Evolutionary conservation across 2,329 filamentous ascomycete species (phyloP), one percentile per base, ranked within the genome.

Genomic region (Berkeleyomyces rouxiae): DNA sequence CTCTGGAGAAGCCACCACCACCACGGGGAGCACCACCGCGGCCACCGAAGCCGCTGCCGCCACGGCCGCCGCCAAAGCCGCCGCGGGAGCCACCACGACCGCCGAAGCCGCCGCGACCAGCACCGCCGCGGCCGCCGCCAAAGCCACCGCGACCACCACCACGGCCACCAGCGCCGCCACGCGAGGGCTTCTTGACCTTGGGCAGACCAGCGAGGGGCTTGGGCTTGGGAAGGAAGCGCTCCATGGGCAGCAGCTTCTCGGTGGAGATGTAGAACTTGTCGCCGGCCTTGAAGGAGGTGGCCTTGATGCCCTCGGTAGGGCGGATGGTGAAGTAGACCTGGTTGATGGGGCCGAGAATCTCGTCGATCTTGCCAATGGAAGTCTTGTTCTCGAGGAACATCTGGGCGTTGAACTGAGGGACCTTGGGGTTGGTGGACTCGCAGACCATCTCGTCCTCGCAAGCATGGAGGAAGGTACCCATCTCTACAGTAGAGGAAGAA

Each of bases 361-460:
- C 93, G 77, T 99, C 93, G 72, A 99, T 88, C 78, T 97, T 97
- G 74, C 93, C 93, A 74, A 99, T 84, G 66, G 87, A 80, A 55
- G 88, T 92, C 86, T 97, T 99, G 81, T 97, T 99, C 82, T 97
- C 92, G 70, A 97, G 86, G 78, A 93, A 99, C 75, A 99, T 95
- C 68, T 90, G 90, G 66, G 93, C 93, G 79, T 96, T 97, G 86
- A 99, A 99, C 79, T 95, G 95, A 66, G 93, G 93, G 67, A 99
- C 87, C 78, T 97, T 97, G 70, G 87, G 79, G 80, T 96, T 97
- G 76, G 87, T 86, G 68, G 88, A 95, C 76, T 90, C 86, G 87
- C 92, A 96, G 69, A 99, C 87, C 82, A 99, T 93, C 76, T 99
- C 93, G 74, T 92, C 92, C 77, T 99, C 93, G 77, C 88, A 92